Evolutionary conservation across 2,329 filamentous ascomycete genomes (phyloP), one percentile per base, ranked within the genome.

Genomic region (Talaromyces atroroseus): DNA sequence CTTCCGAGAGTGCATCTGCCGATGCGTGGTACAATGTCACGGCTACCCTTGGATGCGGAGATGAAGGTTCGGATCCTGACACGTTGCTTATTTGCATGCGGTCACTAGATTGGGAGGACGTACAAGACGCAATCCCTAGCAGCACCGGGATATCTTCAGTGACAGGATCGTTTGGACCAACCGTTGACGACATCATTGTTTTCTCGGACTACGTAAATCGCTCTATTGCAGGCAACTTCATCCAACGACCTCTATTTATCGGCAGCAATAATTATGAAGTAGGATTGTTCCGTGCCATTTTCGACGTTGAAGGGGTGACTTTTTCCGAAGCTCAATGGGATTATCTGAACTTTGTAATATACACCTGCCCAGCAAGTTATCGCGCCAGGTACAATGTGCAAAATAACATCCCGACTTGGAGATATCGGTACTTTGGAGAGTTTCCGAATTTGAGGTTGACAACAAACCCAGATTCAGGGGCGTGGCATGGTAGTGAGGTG

Each of bases 401-500:
- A 38, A 46, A 46, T 21, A 20, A 14, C 6, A 29, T 56, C 14
- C 54, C 54, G 6, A 56, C 54, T 5, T 56, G 54, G 54, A 40
- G 54, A 46, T 56, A 56, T 40, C 49, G 54, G 2, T 56, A 51
- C 24, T 56, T 56, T 45, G 54, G 48, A 1, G 48, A 47, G n/a
- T 56, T 56, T 36, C 40, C 54, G 1, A 56, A 56, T 40, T 16
- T 56, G 23, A 34, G 40, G 16, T 16, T 56, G 18, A 56, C 54
- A 8, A 46, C n/a, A 16, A 26, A 11, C 2, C 48, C 54, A 18
- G 40, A 51, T 45, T 56, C 54, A 11, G 54, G 54, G 14, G 48
- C 54, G 8, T 56, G 54, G 54, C 54, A 56, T 29, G 54, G 54
- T 3, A 56, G 48, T 26, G 54, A 56, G 34, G 21, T 51, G 29